Evolutionary conservation across 306 rosid genomes (phyloP), one percentile per base, ranked within the genome.

Genomic region (Prunus salicina): DNA sequence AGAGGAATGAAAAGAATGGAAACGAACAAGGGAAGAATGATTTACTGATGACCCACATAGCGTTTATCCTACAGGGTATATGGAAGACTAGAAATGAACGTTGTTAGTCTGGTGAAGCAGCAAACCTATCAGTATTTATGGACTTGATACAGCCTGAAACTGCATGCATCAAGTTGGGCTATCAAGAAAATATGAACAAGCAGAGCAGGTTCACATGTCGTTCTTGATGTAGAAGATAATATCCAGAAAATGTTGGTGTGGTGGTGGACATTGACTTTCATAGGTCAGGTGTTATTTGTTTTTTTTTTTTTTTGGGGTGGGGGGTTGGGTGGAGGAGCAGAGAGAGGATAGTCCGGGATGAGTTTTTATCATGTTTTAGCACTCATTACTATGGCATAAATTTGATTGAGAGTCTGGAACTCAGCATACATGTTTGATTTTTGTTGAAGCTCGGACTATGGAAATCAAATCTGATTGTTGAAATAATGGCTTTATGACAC

Each of bases 181-280:
- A 56, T 10, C 62, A 56, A 8, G 25, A n/a, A 56, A 56, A 56
- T 56, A 20, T 20, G 62, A 56, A 56, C 62, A 56, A 56, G 62
- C 62, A 8, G 20, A 52, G 4, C 56, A 16, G 62, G 12, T 20
- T 52, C 58, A 18, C 62, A 7, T 56, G 62, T 56, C 13, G 9
- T 56, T 55, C 34, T 61, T 61, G 32, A 25, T 13, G 2, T 28
- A 62, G 67, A 28, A 62, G 19, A 62, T 64, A 34, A 25, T 15
- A 64, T 57, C 47, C 12, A 41, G 64, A 41, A 22, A 43, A 5
- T 27, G 62, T 24, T 57, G 56, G 25, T 43, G 34, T 20, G 51
- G 15, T 24, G 51, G 32, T 57, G 71, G 64, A 67, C 65, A 30
- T 68, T 55, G 46, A 61, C 27, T 86, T 76, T 56, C 68, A 65